A percentile compares a stretch with the other conserved stretches of the same genome.
phyloP scores from a whole-genome alignment of 352 stramenopile genomes.

The Thalassiosira livingstoniorum region DNA sequence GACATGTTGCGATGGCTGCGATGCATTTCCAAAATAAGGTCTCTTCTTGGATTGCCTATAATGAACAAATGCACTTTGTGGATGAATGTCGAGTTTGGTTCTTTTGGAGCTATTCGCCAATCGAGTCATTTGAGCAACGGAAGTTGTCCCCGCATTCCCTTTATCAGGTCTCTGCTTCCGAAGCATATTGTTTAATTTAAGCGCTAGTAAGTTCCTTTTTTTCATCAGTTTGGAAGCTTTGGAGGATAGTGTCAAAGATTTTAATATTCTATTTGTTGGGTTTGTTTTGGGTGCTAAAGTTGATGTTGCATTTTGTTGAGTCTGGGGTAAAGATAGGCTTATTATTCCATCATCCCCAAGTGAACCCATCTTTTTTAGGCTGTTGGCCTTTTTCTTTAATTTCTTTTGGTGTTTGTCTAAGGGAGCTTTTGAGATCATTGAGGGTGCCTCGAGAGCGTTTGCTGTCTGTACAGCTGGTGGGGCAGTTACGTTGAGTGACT shows the following conservation, averaged over 20 bases:
- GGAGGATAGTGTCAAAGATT: slow-evolving; percentile 15
- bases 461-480: background rate
- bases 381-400: slow-evolving; percentile 4
- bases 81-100: background rate
- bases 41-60: background rate
- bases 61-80: background rate
- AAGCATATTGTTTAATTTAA: slow-evolving; percentile 35
- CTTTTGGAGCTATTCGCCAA: too few species aligned
- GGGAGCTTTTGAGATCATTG: background rate
- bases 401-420: slow-evolving; percentile 22
- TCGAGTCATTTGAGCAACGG: too few species aligned
- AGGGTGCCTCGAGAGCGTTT: background rate
- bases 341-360: slow-evolving; percentile 11
- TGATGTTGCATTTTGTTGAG: background rate
- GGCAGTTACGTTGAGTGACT: background rate
- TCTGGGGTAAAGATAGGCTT: background rate
- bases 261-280: background rate
- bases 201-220: slow-evolving; percentile 19
- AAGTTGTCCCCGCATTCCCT: too few species aligned
- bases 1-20: background rate
- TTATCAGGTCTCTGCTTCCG: slow-evolving; percentile 7
- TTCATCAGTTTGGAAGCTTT: slow-evolving; percentile 33
- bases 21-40: background rate
- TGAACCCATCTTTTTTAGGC: slow-evolving; percentile 19
- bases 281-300: slow-evolving; percentile 2